Conservation (phyloP, 1,284 basidiomycete species). For the Rhodotorula sp. region DNA sequence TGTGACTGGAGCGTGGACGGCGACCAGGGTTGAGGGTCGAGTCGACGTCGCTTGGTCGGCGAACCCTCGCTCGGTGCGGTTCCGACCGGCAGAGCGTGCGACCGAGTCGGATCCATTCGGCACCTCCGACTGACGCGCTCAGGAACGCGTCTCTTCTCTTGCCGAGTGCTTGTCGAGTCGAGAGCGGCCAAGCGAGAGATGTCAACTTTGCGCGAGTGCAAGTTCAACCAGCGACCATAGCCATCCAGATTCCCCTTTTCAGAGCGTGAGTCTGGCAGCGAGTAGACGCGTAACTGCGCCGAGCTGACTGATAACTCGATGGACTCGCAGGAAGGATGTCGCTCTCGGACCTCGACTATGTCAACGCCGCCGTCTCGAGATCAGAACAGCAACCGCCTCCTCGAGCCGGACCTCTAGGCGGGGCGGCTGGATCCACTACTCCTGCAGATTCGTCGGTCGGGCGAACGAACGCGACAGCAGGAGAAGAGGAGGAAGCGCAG, state of each 20-base stretch:
- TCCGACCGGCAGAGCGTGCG: too few relatives aligned
- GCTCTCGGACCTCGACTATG: conserved; percentile 27
- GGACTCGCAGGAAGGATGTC: background rate
- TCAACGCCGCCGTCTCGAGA: conserved; percentile 12
- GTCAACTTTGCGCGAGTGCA: background rate
- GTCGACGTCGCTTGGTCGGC: conserved; percentile 4
- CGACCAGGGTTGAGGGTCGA: background rate
- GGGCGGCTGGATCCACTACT: background rate
- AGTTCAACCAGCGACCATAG: background rate
- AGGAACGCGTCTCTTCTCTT: background rate
- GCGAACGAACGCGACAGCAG: background rate
- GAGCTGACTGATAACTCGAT: too few relatives aligned
- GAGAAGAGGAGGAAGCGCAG: background rate
- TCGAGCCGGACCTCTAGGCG: background rate
- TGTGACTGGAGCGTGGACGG: background rate
- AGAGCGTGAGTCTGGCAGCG: too few relatives aligned
- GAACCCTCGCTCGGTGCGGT: background rate
- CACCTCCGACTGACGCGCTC: background rate
- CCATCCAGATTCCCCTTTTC: too few relatives aligned
- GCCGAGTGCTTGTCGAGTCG: too few relatives aligned
- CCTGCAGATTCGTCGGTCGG: background rate
- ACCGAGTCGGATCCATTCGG: background rate
- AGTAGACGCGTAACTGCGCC: too few relatives aligned
- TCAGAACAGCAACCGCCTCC: background rate
- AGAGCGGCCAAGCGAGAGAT: background rate